Evolutionary conservation across 371 early-diverging fungal genomes (phyloP).

Genomic region (Saksenaea vasiformis): DNA sequence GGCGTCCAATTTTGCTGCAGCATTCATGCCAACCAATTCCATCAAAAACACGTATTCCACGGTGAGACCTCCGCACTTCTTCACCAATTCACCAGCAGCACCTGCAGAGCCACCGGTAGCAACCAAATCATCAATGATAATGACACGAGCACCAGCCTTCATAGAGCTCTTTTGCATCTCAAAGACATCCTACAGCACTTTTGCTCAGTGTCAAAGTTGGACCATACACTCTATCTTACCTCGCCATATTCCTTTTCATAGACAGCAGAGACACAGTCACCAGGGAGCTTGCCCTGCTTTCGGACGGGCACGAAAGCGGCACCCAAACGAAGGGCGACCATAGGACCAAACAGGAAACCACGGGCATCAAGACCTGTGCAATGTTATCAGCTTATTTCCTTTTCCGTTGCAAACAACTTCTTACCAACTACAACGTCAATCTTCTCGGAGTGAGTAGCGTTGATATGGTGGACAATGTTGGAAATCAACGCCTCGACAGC

Average conservation of each 20-base stretch:
- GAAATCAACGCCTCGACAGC: conserved; percentile 90
- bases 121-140: conserved; percentile 94
- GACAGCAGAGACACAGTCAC: conserved; percentile 64
- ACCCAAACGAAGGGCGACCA: conserved; percentile 85
- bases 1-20: conserved; percentile 74
- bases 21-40: conserved; percentile 86
- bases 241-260: conserved; percentile 96
- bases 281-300: conserved; percentile 96
- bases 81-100: conserved; percentile 85
- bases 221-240: conserved; percentile 47
- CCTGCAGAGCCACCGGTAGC: conserved; percentile 93
- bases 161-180: conserved; percentile 89
- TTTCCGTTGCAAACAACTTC: neutral
- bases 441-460: conserved; percentile 63
- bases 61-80: conserved; percentile 73
- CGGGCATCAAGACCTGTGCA: conserved; percentile 80
- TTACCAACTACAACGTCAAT: conserved; percentile 90
- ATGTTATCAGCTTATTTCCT: neutral
- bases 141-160: conserved; percentile 81
- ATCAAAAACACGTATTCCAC: conserved; percentile 90
- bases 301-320: conserved; percentile 95
- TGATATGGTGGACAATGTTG: conserved; percentile 85
- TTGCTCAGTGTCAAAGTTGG: neutral
- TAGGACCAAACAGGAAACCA: conserved; percentile 90
- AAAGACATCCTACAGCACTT: conserved; percentile 75